Evolutionary conservation across 371 early-diverging fungal genomes (phyloP), one percentile per base, ranked within the genome.

Genomic region (Amoeboaphelidium protococcarum): DNA sequence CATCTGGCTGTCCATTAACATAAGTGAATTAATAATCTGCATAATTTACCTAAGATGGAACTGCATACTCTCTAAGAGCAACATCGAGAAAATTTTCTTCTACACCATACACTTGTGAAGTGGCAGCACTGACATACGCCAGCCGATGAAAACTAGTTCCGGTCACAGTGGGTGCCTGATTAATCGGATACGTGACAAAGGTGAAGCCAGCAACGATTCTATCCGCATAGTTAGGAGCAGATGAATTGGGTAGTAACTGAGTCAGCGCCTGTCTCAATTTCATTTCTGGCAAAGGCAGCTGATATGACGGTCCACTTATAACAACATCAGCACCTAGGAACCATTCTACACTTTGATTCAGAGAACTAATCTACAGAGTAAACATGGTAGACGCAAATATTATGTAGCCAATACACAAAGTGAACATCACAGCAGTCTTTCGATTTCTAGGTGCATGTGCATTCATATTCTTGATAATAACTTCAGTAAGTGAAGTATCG

Each of bases 351-450:
- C 44, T 21, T n/a, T 52, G 40, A 2, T 42, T 4, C 13, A 58
- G 20, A 20, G 53, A 43, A 40, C 40, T 45, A 0, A 48, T 22
- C 26, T 56, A 54, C 25, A 59, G 20, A 6, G 19, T 21, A 40
- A 56, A 56, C 54, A 56, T 57, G n/a, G 50, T 46, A 6, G 56
- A 43, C 13, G 53, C 54, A 40, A 59, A 56, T 24, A 59, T 48
- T 24, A 59, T 45, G 42, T 54, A 59, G 0, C 53, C 56, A 2
- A 59, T 46, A 40, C 51, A 54, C 0, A 59, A 26, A 24, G 54
- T 47, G 45, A 59, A 49, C 41, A 59, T 56, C 20, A 56, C 24
- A 13, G 59, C 45, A 2, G 56, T 56, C 26, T 54, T 56, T 42
- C 48, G 25, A 49, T 59, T 59, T 21, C 54, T 37, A 16, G 47